These are phyloP conservation scores for Wickerhamomyces tratensis DNA, from an alignment of 805 yeast genomes.

Conservation along the genomic window DNA sequence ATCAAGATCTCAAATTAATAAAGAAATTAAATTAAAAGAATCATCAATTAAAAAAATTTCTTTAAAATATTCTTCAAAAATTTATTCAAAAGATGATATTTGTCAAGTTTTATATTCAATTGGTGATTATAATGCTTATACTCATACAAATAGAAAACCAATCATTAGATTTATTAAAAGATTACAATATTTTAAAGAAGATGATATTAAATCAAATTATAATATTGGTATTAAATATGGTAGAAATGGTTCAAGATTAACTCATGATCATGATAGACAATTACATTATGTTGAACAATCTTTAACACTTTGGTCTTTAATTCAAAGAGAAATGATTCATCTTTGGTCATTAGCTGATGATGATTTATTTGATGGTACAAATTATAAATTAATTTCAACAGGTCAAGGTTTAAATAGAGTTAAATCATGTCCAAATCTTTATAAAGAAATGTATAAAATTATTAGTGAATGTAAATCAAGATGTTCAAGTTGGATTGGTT, in stretches of 20 bases:
- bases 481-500: conserved; percentile 69
- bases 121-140: conserved; percentile 70
- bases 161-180: conserved; percentile 51
- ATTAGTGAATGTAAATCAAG: conserved; percentile 53
- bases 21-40: conserved; percentile 58
- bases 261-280: conserved; percentile 68
- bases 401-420: conserved; percentile 79
- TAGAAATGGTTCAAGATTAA: conserved; percentile 56
- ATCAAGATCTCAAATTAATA: conserved; percentile 41
- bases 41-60: conserved; percentile 56
- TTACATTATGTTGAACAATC: conserved; percentile 70
- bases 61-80: conserved; percentile 31
- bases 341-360: conserved; percentile 72
- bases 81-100: conserved; percentile 48
- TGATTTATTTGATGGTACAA: conserved; percentile 47
- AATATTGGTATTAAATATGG: conserved; percentile 61
- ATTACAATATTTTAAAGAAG: conserved; percentile 35
- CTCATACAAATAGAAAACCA: conserved; percentile 60
- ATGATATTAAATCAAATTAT: conserved; percentile 29
- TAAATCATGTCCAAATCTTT: conserved; percentile 61
- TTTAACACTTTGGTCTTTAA: conserved; percentile 62
- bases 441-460: conserved; percentile 62
- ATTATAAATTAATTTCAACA: conserved; percentile 55
- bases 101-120: conserved; percentile 66
- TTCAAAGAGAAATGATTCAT: conserved; percentile 69